These are phyloP conservation scores for Lipomyces anomalus DNA, from an alignment of 805 yeast species.

Conservation along the genomic window DNA sequence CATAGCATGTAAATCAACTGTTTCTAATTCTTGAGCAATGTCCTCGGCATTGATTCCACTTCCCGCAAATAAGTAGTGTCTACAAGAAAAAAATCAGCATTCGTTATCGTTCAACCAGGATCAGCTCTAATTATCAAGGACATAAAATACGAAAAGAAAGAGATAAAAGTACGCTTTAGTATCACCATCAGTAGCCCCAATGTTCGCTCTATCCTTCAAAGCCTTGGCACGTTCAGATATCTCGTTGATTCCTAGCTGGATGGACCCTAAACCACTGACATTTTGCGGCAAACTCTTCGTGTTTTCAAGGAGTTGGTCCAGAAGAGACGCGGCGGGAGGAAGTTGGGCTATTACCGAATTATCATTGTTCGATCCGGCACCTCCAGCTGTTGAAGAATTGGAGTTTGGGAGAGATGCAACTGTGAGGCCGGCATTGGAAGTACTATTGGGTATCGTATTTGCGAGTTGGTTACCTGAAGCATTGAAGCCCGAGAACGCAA, in stretches of 20 bases:
- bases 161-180: slow-evolving; percentile 33
- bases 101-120: too few species aligned
- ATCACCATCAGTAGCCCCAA: slow-evolving; percentile 41
- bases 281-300: slow-evolving; percentile 22
- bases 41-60: slow-evolving; percentile 85
- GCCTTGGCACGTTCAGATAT: slow-evolving; percentile 61
- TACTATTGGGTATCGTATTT: too few species aligned
- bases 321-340: slow-evolving; percentile 20
- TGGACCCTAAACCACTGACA: slow-evolving; percentile 52
- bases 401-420: too few species aligned
- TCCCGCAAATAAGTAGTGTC: slow-evolving; percentile 82
- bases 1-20: slow-evolving; percentile 34
- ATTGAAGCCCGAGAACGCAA: not conserved
- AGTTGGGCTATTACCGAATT: too few species aligned
- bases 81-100: too few species aligned
- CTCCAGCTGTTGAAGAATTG: too few species aligned
- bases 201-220: slow-evolving; percentile 42
- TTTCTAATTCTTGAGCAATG: slow-evolving; percentile 50
- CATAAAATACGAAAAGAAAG: too few species aligned
- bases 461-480: too few species aligned
- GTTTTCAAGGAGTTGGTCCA: slow-evolving; percentile 20
- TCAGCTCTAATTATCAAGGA: too few species aligned
- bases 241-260: slow-evolving; percentile 75
- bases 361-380: too few species aligned
- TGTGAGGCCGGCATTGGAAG: too few species aligned